A percentile compares a stretch with the other conserved stretches of the same genome.
phyloP scores from a whole-genome alignment of 306 rosid genomes.

The Senna siamea region DNA sequence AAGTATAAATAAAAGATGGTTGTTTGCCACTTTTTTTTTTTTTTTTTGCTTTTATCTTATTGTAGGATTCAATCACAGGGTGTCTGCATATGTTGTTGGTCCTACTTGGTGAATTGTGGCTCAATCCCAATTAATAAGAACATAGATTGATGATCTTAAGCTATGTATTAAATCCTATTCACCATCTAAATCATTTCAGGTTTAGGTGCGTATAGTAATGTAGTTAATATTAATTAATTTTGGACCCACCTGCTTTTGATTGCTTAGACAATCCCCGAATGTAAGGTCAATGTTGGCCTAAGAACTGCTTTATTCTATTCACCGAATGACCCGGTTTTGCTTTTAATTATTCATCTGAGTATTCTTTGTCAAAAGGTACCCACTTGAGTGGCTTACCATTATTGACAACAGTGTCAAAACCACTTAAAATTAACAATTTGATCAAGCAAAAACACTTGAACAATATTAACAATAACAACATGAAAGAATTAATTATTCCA shows the following conservation, averaged over 20 bases:
- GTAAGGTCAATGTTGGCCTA: conserved; percentile 58
- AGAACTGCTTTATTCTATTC: conserved; percentile 56
- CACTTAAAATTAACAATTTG: conserved; percentile 33
- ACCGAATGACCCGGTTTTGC: conserved; percentile 48
- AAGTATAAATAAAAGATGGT: conserved; percentile 26
- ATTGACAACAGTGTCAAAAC: conserved; percentile 41
- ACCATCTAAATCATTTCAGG: conserved; percentile 39
- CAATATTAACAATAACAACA: conserved; percentile 13
- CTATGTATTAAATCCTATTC: conserved; percentile 26
- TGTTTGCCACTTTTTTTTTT: conserved; percentile 4
- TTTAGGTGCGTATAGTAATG: conserved; percentile 45
- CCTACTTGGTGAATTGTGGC: conserved; percentile 41
- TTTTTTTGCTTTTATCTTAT: conserved; percentile 35
- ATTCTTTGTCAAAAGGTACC: conserved; percentile 62
- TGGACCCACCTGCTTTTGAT: conserved; percentile 62
- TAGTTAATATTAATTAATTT: conserved; percentile 38
- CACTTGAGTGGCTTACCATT: conserved; percentile 46
- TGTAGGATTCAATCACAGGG: conserved; percentile 41
- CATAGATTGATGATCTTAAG: conserved; percentile 33
- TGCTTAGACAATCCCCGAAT: conserved; percentile 46
- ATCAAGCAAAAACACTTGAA: conserved; percentile 30
- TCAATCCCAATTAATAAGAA: conserved; percentile 40
- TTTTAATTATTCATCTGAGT: conserved; percentile 44
- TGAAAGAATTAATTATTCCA: not conserved
- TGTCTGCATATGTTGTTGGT: conserved; percentile 25